Evolutionary conservation across 192 early-diverging fungal genomes (phyloP).

Genomic region (Coemansia sp.): DNA sequence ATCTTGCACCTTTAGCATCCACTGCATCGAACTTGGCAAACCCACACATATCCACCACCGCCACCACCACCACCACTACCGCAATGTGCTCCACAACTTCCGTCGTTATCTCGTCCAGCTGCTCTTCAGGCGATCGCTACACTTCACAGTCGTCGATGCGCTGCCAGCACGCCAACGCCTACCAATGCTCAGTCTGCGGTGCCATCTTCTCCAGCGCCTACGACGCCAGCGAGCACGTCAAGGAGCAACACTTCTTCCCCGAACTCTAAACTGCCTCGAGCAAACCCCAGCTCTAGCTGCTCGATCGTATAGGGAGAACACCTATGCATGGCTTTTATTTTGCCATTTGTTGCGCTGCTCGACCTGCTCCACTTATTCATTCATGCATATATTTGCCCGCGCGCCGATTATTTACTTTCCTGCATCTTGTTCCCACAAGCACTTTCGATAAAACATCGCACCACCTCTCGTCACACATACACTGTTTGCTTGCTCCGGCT

Average conservation of each 20-base stretch:
- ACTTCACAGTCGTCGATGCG: not conserved
- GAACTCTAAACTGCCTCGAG: constrained; percentile 44
- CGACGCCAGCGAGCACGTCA: constrained; percentile 31
- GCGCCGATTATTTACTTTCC: constrained; percentile 10
- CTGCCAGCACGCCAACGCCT: constrained; percentile 12
- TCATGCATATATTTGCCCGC: too few species aligned
- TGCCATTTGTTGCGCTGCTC: constrained; percentile 1
- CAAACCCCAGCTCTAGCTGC: too few species aligned
- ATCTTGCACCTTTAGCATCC: too few species aligned
- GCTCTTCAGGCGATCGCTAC: not conserved
- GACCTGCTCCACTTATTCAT: too few species aligned
- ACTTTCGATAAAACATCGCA: not conserved
- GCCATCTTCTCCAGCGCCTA: constrained; percentile 15
- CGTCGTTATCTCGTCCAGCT: not conserved
- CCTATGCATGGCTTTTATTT: not conserved
- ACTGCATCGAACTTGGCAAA: too few species aligned
- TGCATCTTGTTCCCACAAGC: not conserved
- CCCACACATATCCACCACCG: not conserved
- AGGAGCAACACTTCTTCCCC: constrained; percentile 42
- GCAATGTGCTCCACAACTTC: constrained; percentile 1
- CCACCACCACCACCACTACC: too few species aligned
- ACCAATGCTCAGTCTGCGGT: constrained; percentile 31
- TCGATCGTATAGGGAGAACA: too few species aligned
- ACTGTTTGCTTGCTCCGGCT: too few species aligned
- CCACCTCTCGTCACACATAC: not conserved